Evolutionary conservation across 2,329 filamentous ascomycete genomes (phyloP).

Genomic region (Aspergillus hiratsukae): DNA sequence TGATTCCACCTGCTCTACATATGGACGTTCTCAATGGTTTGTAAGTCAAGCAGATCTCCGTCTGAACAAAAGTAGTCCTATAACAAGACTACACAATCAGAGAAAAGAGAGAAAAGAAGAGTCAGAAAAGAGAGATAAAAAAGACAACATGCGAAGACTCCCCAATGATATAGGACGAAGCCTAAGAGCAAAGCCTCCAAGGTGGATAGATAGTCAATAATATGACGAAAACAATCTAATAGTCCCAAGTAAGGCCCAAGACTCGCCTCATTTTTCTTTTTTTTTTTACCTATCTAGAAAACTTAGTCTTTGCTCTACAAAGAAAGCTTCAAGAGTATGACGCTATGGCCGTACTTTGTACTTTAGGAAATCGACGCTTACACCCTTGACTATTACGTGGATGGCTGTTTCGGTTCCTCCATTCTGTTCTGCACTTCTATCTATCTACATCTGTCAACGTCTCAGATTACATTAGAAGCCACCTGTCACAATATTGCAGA

Average conservation of each 20-base stretch:
- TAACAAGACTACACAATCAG: background rate
- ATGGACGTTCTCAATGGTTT: background rate
- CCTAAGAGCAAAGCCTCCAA: slow-evolving; percentile 6
- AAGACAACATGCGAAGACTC: background rate
- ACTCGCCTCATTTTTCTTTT: background rate
- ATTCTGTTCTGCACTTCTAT: no score
- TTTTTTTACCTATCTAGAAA: background rate
- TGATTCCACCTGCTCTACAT: background rate
- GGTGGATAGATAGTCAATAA: background rate
- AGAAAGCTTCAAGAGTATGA: background rate
- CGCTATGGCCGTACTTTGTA: background rate
- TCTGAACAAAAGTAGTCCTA: background rate
- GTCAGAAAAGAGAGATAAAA: background rate
- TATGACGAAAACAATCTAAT: slow-evolving; percentile 10
- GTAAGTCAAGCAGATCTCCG: background rate
- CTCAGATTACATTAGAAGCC: background rate
- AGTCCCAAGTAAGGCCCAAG: slow-evolving; percentile 15
- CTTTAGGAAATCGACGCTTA: background rate
- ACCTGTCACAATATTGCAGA: background rate
- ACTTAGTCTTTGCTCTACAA: background rate
- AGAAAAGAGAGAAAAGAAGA: background rate
- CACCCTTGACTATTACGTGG: background rate
- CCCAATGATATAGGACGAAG: background rate
- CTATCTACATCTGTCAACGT: background rate
- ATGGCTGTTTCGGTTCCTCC: background rate